phyloP scores from a whole-genome alignment of 352 stramenopile species.

The Phytopythium helicoides region DNA sequence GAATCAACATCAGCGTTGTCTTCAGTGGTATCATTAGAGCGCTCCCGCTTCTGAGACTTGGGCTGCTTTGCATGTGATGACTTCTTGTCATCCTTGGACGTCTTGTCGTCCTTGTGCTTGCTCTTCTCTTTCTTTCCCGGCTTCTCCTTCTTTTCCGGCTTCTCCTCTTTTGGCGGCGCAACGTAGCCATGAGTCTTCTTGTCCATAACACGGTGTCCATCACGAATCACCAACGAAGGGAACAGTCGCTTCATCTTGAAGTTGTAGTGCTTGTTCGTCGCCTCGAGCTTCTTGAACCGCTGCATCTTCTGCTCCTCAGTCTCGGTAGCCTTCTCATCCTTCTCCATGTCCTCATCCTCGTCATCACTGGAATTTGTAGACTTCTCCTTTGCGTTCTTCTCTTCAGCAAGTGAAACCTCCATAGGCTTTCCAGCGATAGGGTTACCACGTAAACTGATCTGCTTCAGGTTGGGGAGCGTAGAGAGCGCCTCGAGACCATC shows the following conservation, averaged over 20 bases:
- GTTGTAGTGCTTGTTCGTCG: slow-evolving; percentile 87
- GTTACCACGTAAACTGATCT: slow-evolving; percentile 81
- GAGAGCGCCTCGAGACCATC: slow-evolving; percentile 62
- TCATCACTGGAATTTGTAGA: slow-evolving; percentile 13
- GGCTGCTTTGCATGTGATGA: slow-evolving; percentile 10
- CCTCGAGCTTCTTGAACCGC: slow-evolving; percentile 63
- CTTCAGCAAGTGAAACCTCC: slow-evolving; percentile 11
- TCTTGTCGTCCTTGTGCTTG: slow-evolving; percentile 6
- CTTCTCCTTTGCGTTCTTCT: slow-evolving; percentile 23
- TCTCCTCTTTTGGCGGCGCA: slow-evolving; percentile 67
- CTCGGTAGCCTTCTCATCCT: slow-evolving; percentile 26
- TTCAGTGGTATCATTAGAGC: slow-evolving; percentile 4
- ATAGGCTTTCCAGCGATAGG: slow-evolving; percentile 65
- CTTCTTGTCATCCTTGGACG: slow-evolving; percentile 9
- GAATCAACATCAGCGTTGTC: neutral
- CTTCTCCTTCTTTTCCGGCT: slow-evolving; percentile 35
- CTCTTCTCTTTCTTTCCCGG: slow-evolving; percentile 17
- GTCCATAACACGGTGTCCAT: slow-evolving; percentile 70
- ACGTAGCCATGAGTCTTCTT: slow-evolving; percentile 85
- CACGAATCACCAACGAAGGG: slow-evolving; percentile 72
- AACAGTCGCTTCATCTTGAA: slow-evolving; percentile 89
- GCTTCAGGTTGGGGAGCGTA: slow-evolving; percentile 60
- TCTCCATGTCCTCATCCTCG: slow-evolving; percentile 15
- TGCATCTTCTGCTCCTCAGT: slow-evolving; percentile 34
- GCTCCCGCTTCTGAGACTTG: slow-evolving; percentile 23